A percentile compares a stretch with the other conserved stretches of the same genome.
Evolutionary conservation across 768 basidiomycete species (phyloP).

Genomic region (Harrya chromipes): DNA sequence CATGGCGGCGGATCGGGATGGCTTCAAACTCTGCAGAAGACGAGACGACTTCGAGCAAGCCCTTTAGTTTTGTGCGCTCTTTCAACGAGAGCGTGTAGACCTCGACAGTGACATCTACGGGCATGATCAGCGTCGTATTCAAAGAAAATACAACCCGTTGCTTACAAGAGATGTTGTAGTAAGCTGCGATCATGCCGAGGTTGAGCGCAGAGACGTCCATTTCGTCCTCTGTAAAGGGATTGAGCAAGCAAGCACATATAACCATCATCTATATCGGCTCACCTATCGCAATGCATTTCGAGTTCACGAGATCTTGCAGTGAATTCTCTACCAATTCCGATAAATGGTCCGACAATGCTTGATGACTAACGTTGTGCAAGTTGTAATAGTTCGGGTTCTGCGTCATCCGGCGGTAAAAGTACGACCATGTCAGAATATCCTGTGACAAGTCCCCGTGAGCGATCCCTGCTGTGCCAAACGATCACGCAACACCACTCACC

Average conservation of each 20-base stretch:
- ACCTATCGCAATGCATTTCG: slow-evolving; percentile 94
- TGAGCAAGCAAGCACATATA: background rate
- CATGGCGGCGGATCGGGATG: slow-evolving; percentile 93
- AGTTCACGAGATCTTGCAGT: slow-evolving; percentile 84
- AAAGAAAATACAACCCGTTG: slow-evolving; percentile 4
- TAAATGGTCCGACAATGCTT: slow-evolving; percentile 92
- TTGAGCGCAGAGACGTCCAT: slow-evolving; percentile 92
- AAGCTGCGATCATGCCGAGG: slow-evolving; percentile 97
- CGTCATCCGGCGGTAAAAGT: slow-evolving; percentile 96
- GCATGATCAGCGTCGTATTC: background rate
- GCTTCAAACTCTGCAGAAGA: slow-evolving; percentile 96
- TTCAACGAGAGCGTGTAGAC: slow-evolving; percentile 95
- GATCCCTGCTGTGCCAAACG: background rate
- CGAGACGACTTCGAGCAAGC: slow-evolving; percentile 92
- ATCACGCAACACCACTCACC: slow-evolving; percentile 41
- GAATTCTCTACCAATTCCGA: slow-evolving; percentile 96
- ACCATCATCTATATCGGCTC: slow-evolving; percentile 16
- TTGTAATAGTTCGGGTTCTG: slow-evolving; percentile 97
- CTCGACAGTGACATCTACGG: slow-evolving; percentile 88
- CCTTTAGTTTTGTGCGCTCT: slow-evolving; percentile 95
- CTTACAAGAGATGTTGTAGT: slow-evolving; percentile 91
- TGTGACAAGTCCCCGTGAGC: slow-evolving; percentile 25
- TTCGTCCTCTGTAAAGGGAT: slow-evolving; percentile 61
- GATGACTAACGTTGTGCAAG: slow-evolving; percentile 91
- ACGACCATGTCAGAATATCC: slow-evolving; percentile 99